Conservation (phyloP, 2,329 filamentous ascomycete species). For the Dactylonectria estremocensis region DNA sequence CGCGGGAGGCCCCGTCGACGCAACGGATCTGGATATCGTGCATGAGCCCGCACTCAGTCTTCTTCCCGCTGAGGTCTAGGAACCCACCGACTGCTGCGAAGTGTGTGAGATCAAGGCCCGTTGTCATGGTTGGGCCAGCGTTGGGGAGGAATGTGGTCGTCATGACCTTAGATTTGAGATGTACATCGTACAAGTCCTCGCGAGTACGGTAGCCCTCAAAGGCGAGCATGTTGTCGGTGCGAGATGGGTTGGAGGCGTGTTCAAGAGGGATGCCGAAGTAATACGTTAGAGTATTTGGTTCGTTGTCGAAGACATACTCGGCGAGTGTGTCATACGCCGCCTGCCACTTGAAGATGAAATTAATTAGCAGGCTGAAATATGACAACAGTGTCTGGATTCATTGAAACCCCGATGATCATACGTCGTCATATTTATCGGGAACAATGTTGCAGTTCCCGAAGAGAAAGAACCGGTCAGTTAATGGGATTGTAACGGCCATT, state of each 20-base stretch:
- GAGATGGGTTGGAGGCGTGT: slow-evolving; percentile 38
- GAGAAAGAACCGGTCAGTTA: slow-evolving; percentile 38
- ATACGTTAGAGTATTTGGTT: slow-evolving; percentile 57
- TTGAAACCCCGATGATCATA: slow-evolving; percentile 28
- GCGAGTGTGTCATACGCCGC: slow-evolving; percentile 57
- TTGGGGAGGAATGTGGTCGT: slow-evolving; percentile 36
- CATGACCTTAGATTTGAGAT: slow-evolving; percentile 43
- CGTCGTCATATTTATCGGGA: slow-evolving; percentile 53
- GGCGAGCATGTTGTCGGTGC: slow-evolving; percentile 44
- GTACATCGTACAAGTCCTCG: slow-evolving; percentile 42
- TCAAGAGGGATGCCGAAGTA: slow-evolving; percentile 59
- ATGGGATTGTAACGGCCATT: slow-evolving; percentile 25
- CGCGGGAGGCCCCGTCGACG: slow-evolving; percentile 24
- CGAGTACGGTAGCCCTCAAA: slow-evolving; percentile 42
- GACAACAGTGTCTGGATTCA: background rate
- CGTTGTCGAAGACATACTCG: slow-evolving; percentile 52
- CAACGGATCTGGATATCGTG: slow-evolving; percentile 42
- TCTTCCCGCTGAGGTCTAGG: slow-evolving; percentile 37
- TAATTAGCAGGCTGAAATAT: background rate
- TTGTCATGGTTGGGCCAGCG: slow-evolving; percentile 42
- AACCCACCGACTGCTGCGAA: slow-evolving; percentile 42
- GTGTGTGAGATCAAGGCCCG: slow-evolving; percentile 44
- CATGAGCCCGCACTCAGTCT: slow-evolving; percentile 44
- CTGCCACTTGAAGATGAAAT: slow-evolving; percentile 54
- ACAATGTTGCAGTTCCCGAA: slow-evolving; percentile 56